Base-by-base conservation (phyloP, 2,329 filamentous ascomycete genomes). In the Monilinia polystroma region DNA sequence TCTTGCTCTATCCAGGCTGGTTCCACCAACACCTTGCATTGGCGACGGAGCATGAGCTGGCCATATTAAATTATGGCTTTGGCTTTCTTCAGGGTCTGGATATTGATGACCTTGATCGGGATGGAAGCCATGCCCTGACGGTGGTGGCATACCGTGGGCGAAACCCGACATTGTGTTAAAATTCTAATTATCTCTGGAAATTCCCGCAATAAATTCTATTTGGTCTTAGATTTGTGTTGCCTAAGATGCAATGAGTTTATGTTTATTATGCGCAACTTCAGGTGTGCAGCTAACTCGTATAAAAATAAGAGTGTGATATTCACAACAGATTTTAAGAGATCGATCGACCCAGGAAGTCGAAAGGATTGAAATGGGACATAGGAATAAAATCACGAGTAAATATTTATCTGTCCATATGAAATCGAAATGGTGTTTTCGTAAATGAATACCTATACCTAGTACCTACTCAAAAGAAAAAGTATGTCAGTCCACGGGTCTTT, bases 41-140 rank as follows among this genome's bases (percentile, higher is more conserved):
- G 47, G 23, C 18, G 16, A 41, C 26, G 35, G 23, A 32, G 35
- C 32, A 47, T 58, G 16, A 16, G 55, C 35, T 20, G n/a, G 52
- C 64, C 63, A 70, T 53, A 59, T 47, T 16, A 45, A 51, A 38
- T 45, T 56, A 47, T 64, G 64, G 26, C 60, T 60, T 43, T 64
- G 49, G 41, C 41, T 70, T 32, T 51, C 32, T 51, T 71, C 69
- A 14, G 69, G 69, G 58, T 70, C 69, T 5, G 69, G 69, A 38
- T 70, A 69, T 51, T 68, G 66, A 41, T 59, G 63, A 23, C 53
- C 29, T 51, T 20, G 32, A n/a, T 16, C 54, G 11, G 55, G 20
- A n/a, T 12, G 4, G 23, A 52, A 26, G 18, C 32, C 43, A 51
- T 64, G 20, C 23, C 23, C 45, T 12, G 38, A n/a, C 14, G 41